phyloP scores from a whole-genome alignment of 768 basidiomycete species.

The Mycena vulgaris region DNA sequence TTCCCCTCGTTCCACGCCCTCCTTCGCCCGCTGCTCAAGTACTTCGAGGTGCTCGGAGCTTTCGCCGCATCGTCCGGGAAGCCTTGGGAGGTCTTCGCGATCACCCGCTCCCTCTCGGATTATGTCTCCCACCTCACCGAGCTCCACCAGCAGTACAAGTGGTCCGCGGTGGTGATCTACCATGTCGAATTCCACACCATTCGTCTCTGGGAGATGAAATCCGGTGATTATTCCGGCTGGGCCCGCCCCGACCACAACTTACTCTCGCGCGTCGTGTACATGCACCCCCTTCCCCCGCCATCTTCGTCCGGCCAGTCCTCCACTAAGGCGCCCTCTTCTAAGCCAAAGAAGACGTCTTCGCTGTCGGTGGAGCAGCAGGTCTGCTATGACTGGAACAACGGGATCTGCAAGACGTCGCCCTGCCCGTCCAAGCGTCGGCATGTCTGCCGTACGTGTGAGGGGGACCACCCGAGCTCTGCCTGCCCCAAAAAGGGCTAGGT shows the following conservation, averaged over 20 bases:
- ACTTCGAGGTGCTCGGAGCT: too few species aligned
- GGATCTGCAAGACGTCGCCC: too few species aligned
- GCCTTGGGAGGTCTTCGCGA: constrained; percentile 24
- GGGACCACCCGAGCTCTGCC: too few species aligned
- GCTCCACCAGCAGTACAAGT: constrained; percentile 33
- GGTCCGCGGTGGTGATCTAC: constrained; percentile 35
- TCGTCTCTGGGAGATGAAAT: constrained; percentile 7
- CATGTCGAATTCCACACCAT: too few species aligned
- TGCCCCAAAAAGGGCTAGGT: too few species aligned
- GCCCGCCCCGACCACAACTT: constrained; percentile 7
- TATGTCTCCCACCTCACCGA: constrained; percentile 31
- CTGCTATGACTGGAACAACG: too few species aligned
- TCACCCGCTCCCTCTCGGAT: too few species aligned
- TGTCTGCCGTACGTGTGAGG: too few species aligned
- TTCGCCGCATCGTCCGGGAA: constrained; percentile 22
- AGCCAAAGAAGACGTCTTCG: too few species aligned
- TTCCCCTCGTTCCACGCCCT: constrained; percentile 20
- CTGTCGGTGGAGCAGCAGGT: too few species aligned
- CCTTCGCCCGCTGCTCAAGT: constrained; percentile 15
- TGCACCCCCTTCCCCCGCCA: constrained; percentile 26
- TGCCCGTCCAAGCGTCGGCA: too few species aligned
- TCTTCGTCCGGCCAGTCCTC: constrained; percentile 11
- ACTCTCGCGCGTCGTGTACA: constrained; percentile 10
- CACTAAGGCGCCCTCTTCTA: too few species aligned
- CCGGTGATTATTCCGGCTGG: constrained; percentile 12